Conservation (phyloP, 1,139 yeast genomes). For the Debaryomyces udenii region DNA sequence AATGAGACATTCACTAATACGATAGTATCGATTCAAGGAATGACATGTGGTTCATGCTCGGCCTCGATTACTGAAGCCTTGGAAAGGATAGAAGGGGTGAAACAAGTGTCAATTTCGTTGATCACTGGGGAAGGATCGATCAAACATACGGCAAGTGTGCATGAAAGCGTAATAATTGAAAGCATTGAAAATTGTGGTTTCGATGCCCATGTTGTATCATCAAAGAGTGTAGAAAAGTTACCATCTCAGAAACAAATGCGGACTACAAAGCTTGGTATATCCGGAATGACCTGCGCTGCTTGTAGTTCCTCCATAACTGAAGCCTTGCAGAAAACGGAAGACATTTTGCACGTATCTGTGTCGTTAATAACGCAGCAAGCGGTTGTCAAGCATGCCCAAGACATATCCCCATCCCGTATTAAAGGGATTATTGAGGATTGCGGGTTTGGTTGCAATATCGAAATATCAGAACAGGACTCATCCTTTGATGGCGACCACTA, state of each 20-base stretch:
- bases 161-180: constrained; percentile 19
- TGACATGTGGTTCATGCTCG: constrained; percentile 48
- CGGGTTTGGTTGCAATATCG: constrained; percentile 63
- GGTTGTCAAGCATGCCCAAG: constrained; percentile 46
- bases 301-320: constrained; percentile 68
- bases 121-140: constrained; percentile 40
- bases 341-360: constrained; percentile 57
- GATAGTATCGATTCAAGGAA: constrained; percentile 25
- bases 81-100: constrained; percentile 27
- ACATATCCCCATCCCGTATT: constrained; percentile 37
- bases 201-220: constrained; percentile 27
- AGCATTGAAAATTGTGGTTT: constrained; percentile 45
- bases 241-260: neutral
- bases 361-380: constrained; percentile 80
- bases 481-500: constrained; percentile 14
- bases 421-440: constrained; percentile 64
- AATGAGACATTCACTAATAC: constrained; percentile 13
- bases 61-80: constrained; percentile 39
- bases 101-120: constrained; percentile 33
- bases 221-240: neutral
- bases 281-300: constrained; percentile 90
- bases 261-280: constrained; percentile 36
- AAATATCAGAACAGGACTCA: constrained; percentile 19
- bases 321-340: constrained; percentile 50
- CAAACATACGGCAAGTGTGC: constrained; percentile 13